Conservation (phyloP, 768 basidiomycete species). For the Auricularia heimuer region DNA sequence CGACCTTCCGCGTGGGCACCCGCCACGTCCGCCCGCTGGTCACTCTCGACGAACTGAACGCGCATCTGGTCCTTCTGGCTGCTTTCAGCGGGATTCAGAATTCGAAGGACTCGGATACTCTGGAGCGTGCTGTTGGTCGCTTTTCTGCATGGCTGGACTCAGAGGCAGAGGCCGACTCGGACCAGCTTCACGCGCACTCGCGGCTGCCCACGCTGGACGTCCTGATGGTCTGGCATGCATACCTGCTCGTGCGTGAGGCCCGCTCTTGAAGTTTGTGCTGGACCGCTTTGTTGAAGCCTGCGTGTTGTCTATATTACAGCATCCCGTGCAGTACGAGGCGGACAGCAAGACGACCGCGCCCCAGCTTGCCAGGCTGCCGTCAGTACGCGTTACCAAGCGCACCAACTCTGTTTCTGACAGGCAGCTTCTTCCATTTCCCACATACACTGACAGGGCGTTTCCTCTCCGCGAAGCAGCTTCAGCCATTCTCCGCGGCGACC, state of each 20-base stretch:
- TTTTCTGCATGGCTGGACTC: too few species aligned
- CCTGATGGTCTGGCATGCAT: slow-evolving; percentile 14
- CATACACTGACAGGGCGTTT: background rate
- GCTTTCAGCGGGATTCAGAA: slow-evolving; percentile 9
- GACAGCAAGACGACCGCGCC: background rate
- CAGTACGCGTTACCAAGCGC: too few species aligned
- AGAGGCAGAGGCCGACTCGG: too few species aligned
- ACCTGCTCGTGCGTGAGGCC: slow-evolving; percentile 7
- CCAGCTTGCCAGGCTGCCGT: background rate
- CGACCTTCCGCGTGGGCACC: background rate
- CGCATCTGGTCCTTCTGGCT: slow-evolving; percentile 9
- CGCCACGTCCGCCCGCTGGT: slow-evolving; percentile 7
- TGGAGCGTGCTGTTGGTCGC: too few species aligned
- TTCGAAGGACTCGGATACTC: too few species aligned
- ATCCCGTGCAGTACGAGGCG: background rate
- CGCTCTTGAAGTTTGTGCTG: background rate
- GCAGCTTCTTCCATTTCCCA: background rate
- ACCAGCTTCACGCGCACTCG: too few species aligned
- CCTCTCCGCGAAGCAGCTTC: background rate
- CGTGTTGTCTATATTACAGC: background rate
- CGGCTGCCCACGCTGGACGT: slow-evolving; percentile 10
- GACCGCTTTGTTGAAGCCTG: background rate
- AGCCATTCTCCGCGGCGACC: background rate
- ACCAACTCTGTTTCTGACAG: too few species aligned
- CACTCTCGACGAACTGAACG: slow-evolving; percentile 4